Base-by-base conservation (phyloP, 129 eudicot species). In the Apium graveolens region DNA sequence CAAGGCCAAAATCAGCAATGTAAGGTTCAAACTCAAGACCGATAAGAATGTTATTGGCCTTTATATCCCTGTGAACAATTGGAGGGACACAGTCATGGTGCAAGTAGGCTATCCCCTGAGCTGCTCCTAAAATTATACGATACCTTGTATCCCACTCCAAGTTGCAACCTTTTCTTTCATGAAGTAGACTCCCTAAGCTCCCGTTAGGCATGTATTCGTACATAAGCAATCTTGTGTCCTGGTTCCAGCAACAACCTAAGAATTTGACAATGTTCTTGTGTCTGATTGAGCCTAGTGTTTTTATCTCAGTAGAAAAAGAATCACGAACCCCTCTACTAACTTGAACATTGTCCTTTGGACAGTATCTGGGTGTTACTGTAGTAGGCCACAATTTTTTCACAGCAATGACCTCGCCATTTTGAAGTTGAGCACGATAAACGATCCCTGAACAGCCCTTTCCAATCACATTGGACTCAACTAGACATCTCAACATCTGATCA, bases 401-500 rank as follows among this genome's bases (percentile, higher is more conserved):
- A 4, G 98, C 98, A 60, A 95, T 95, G 31, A 85, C 90, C 80
- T 91, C 94, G 29, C 97, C 97, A 27, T 87, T 91, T 55, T 85
- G 89, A 20, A 96, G 82, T 70, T 90, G 89, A 71, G 90, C 99
- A 26, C 97, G 96, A 76, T 96, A 96, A 10, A 96, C 99, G 5
- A 96, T 79, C 72, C 99, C 99, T 4, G 99, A 96, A 81, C 97
- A 95, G 8, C 99, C 99, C 76, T 95, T 95, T 60, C 99, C 99
- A 12, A 95, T 90, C 68, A 91, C 97, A 78, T 95, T 95, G 21
- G 90, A 78, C 27, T 95, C 99, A 20, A 87, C 85, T n/a, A 92
- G 86, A 77, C 96, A 87, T 45, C 84, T 81, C 29, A 90, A 69
- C 2, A 95, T 90, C 83, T 95, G 91, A 29, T 92, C 96, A 5